A percentile compares a stretch with the other conserved stretches of the same genome.
phyloP scores from a whole-genome alignment of 441 rosid species.

The Erodium moschatum region DNA sequence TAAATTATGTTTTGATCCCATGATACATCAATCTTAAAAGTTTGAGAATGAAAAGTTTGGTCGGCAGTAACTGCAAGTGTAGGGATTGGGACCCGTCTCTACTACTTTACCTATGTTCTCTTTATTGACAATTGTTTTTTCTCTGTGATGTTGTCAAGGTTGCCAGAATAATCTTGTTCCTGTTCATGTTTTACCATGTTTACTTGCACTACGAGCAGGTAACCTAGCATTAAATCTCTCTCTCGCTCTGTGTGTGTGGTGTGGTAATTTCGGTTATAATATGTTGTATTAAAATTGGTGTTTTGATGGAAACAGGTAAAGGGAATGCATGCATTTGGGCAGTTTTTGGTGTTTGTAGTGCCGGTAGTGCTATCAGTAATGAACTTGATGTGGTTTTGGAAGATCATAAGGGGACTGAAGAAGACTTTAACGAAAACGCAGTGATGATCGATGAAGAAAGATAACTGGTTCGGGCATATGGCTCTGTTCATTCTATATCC shows the following conservation, averaged over 20 bases:
- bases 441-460: background rate
- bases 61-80: no score
- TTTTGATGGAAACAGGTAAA: constrained; percentile 29
- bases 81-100: no score
- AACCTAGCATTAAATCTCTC: background rate
- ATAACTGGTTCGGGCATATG: background rate
- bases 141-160: constrained; percentile 25
- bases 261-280: no score
- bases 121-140: background rate
- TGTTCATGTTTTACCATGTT: constrained; percentile 42
- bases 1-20: no score
- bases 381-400: constrained; percentile 39
- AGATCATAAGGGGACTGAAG: constrained; percentile 36
- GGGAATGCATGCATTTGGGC: constrained; percentile 31
- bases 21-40: no score
- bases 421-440: constrained; percentile 24
- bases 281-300: background rate
- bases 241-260: background rate
- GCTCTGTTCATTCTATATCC: constrained; percentile 1
- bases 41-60: no score
- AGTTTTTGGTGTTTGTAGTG: constrained; percentile 25
- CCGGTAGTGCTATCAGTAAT: constrained; percentile 28
- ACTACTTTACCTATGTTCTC: background rate
- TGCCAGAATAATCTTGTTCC: constrained; percentile 41
- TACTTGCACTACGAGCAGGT: constrained; percentile 45